Percentiles rank a stretch among this genome's conserved stretches.
phyloP scores from a whole-genome alignment of 2,329 filamentous ascomycete genomes.

The Tolypocladium ovalisporum region DNA sequence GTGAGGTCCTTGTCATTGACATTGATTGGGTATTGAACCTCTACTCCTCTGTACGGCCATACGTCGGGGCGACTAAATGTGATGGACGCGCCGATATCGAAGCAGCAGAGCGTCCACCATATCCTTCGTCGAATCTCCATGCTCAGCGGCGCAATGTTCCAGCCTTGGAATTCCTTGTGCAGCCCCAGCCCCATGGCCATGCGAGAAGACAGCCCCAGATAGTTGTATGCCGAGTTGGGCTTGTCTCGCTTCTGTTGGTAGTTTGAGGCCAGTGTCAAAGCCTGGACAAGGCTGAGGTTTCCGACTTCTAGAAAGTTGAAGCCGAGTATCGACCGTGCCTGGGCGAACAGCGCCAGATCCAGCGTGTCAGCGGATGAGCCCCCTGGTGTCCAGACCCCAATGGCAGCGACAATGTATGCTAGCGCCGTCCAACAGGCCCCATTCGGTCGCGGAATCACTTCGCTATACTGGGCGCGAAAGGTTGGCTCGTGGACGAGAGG shows the following conservation, averaged over 20 bases:
- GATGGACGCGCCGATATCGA: slow-evolving; percentile 35
- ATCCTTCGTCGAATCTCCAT: slow-evolving; percentile 24
- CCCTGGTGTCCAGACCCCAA: slow-evolving; percentile 22
- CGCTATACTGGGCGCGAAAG: slow-evolving; percentile 26
- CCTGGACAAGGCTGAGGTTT: slow-evolving; percentile 32
- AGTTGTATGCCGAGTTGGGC: slow-evolving; percentile 41
- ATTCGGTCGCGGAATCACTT: slow-evolving; percentile 20
- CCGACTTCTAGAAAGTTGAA: slow-evolving; percentile 33
- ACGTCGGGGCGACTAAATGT: slow-evolving; percentile 33
- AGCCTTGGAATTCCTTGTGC: slow-evolving; percentile 30
- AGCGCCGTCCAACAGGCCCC: slow-evolving; percentile 18
- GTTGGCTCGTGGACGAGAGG: slow-evolving; percentile 35
- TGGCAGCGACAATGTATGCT: slow-evolving; percentile 23
- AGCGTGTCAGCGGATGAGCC: slow-evolving; percentile 9
- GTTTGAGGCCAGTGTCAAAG: slow-evolving; percentile 31
- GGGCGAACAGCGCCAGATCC: slow-evolving; percentile 16
- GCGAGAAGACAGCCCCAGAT: slow-evolving; percentile 36
- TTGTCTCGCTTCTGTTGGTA: slow-evolving; percentile 40
- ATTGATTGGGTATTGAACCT: slow-evolving; percentile 30
- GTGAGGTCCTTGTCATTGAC: slow-evolving; percentile 29
- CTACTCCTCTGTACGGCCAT: slow-evolving; percentile 28
- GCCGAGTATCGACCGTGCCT: slow-evolving; percentile 22
- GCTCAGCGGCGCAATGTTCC: slow-evolving; percentile 19
- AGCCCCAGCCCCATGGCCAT: slow-evolving; percentile 39
- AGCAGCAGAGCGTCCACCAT: slow-evolving; percentile 30